Percentiles rank a stretch among this genome's conserved stretches.
These are phyloP conservation scores for Mortierella antarctica DNA, from an alignment of 192 early-diverging fungal species.

Conservation along the genomic window DNA sequence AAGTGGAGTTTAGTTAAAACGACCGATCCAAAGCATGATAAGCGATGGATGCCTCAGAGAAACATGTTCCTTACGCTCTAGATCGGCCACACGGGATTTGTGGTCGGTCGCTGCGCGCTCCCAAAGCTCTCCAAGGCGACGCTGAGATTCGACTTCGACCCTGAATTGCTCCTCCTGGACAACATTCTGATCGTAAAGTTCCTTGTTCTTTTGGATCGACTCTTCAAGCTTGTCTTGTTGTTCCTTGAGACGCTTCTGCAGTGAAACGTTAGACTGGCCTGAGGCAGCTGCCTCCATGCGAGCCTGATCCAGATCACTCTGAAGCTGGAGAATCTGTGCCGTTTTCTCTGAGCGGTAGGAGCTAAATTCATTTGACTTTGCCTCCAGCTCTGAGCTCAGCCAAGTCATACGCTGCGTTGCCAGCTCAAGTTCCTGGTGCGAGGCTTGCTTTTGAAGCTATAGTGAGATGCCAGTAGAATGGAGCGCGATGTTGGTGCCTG, in stretches of 20 bases:
- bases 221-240: conserved; percentile 59
- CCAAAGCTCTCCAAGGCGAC: conserved; percentile 69
- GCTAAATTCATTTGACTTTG: conserved; percentile 62
- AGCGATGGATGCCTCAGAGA: neutral
- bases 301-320: conserved; percentile 52
- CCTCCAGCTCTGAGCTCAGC: conserved; percentile 75
- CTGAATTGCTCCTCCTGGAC: conserved; percentile 72
- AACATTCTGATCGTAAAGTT: conserved; percentile 50
- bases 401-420: conserved; percentile 68
- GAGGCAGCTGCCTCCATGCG: conserved; percentile 59
- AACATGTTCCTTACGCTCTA: conserved; percentile 50
- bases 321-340: conserved; percentile 59
- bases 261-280: conserved; percentile 58
- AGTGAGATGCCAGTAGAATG: neutral
- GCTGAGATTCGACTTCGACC: conserved; percentile 75
- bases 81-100: conserved; percentile 63
- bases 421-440: conserved; percentile 71
- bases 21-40: too few species aligned
- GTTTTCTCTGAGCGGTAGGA: conserved; percentile 66
- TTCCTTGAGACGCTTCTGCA: conserved; percentile 64
- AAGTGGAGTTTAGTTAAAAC: neutral
- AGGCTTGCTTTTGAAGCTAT: conserved; percentile 48
- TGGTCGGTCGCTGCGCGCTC: conserved; percentile 64
- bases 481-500: neutral
- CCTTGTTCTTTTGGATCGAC: conserved; percentile 45